These are phyloP conservation scores for Aquilaria malaccensis DNA, from an alignment of 345 rosid species.

Conservation along the genomic window DNA sequence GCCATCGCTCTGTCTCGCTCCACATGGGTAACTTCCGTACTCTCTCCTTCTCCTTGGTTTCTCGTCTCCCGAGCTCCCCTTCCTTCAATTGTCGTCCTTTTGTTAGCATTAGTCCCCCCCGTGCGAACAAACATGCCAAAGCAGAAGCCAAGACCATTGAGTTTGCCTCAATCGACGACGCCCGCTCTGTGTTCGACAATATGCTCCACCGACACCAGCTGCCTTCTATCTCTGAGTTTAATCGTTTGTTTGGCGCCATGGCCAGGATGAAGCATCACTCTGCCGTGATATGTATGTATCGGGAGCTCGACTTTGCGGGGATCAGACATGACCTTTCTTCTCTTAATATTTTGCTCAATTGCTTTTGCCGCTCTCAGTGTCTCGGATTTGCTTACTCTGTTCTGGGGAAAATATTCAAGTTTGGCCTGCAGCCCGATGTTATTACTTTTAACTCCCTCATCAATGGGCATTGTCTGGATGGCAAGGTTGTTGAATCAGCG, in stretches of 20 bases:
- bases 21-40: too few relatives aligned
- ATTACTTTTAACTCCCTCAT: neutral
- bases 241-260: neutral
- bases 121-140: neutral
- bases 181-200: neutral
- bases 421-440: neutral
- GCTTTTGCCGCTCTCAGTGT: neutral
- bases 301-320: neutral
- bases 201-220: neutral
- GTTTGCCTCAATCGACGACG: neutral
- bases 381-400: constrained; percentile 1
- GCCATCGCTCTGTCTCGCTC: too few relatives aligned
- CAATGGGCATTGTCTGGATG: neutral
- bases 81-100: too few relatives aligned
- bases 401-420: constrained; percentile 3
- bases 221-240: neutral
- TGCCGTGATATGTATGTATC: neutral
- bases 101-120: too few relatives aligned
- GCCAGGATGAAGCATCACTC: constrained; percentile 2
- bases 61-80: too few relatives aligned
- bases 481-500: neutral
- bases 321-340: neutral
- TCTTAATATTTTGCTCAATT: neutral
- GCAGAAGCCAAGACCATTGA: neutral
- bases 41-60: too few relatives aligned